phyloP scores from a whole-genome alignment of 441 rosid species.

The Francoa sonchifolia region DNA sequence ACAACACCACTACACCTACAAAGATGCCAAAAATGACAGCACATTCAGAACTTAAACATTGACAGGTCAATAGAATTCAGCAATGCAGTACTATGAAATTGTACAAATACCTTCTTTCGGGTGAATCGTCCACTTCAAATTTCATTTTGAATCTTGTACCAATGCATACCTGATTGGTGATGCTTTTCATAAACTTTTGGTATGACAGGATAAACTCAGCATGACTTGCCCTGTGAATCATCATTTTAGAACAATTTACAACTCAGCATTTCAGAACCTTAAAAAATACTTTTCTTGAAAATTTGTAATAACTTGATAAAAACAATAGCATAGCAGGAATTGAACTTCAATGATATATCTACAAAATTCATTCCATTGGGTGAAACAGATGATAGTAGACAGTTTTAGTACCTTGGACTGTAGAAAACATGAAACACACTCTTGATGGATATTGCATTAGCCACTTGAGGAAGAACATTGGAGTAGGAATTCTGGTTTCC shows the following conservation, averaged over 20 bases:
- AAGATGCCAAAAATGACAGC: slow-evolving; percentile 5
- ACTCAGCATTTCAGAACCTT: too few species aligned
- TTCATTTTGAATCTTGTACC: slow-evolving; percentile 83
- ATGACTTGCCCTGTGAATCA: slow-evolving; percentile 62
- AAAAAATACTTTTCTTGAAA: too few species aligned
- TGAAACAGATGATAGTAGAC: neutral
- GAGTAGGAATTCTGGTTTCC: slow-evolving; percentile 43
- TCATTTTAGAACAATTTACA: slow-evolving; percentile 5
- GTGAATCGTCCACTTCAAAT: slow-evolving; percentile 67
- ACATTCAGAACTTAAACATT: slow-evolving; percentile 10
- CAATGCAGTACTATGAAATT: slow-evolving; percentile 5
- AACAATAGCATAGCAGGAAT: neutral
- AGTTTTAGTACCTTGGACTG: slow-evolving; percentile 66
- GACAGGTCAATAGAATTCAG: slow-evolving; percentile 3
- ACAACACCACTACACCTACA: slow-evolving; percentile 69
- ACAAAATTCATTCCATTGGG: neutral
- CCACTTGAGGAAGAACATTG: slow-evolving; percentile 43
- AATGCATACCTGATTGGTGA: slow-evolving; percentile 32
- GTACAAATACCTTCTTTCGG: slow-evolving; percentile 63
- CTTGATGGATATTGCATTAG: slow-evolving; percentile 57
- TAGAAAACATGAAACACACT: slow-evolving; percentile 63
- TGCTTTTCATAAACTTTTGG: slow-evolving; percentile 62
- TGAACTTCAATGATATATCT: neutral
- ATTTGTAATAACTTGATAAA: too few species aligned
- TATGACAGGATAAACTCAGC: slow-evolving; percentile 70